Evolutionary conservation across 1,284 basidiomycete genomes (phyloP).

Genomic region (Cutaneotrichosporon cavernicola): DNA sequence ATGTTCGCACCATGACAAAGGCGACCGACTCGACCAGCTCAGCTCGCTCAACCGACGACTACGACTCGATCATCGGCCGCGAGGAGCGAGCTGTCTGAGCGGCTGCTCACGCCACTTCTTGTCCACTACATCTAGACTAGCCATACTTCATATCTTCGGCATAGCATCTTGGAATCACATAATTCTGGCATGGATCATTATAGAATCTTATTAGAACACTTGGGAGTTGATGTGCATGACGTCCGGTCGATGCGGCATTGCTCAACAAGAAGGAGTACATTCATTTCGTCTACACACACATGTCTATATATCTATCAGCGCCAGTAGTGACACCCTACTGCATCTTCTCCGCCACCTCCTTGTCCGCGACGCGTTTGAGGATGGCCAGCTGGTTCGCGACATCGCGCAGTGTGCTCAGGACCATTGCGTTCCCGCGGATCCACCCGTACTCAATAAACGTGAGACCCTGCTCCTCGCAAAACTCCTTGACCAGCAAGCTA

Average conservation of each 20-base stretch:
- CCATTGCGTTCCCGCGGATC: slow-evolving; percentile 61
- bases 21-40: background rate
- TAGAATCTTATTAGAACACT: background rate
- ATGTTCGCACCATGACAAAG: background rate
- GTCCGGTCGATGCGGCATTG: too few species aligned
- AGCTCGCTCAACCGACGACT: too few species aligned
- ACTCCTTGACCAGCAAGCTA: slow-evolving; percentile 77
- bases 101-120: background rate
- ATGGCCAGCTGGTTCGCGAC: slow-evolving; percentile 52
- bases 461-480: slow-evolving; percentile 76
- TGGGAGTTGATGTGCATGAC: background rate
- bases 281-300: background rate
- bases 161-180: slow-evolving; percentile 5
- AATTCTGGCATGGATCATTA: background rate
- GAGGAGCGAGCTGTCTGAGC: background rate
- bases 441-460: slow-evolving; percentile 90
- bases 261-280: slow-evolving; percentile 5
- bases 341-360: slow-evolving; percentile 42
- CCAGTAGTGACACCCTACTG: slow-evolving; percentile 1
- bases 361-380: slow-evolving; percentile 51
- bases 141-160: background rate
- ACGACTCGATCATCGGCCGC: background rate
- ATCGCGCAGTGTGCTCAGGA: slow-evolving; percentile 48
- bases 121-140: background rate
- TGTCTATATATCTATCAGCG: background rate